phyloP scores from a whole-genome alignment of 1,284 basidiomycete species.

The Irpex sp. region DNA sequence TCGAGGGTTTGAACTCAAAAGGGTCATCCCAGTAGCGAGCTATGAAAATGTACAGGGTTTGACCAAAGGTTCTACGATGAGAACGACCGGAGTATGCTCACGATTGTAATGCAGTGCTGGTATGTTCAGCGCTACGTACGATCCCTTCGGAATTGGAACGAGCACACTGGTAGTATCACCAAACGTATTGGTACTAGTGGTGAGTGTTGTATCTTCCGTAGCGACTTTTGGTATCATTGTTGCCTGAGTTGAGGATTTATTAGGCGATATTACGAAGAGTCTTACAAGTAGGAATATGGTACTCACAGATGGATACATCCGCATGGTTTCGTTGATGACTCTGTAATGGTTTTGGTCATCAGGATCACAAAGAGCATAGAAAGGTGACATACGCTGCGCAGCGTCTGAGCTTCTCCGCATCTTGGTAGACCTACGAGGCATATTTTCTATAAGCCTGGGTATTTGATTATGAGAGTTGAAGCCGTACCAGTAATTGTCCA shows the following conservation, averaged over 20 bases:
- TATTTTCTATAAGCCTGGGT: no score
- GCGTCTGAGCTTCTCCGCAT: no score
- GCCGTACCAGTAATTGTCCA: conserved; percentile 36
- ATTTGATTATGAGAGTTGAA: no score
- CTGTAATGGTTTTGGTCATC: conserved; percentile 24
- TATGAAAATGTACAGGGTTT: conserved; percentile 17
- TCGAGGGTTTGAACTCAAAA: conserved; percentile 42
- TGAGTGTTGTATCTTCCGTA: conserved; percentile 42
- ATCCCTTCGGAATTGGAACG: conserved; percentile 43
- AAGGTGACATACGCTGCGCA: not conserved
- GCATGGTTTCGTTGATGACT: conserved; percentile 53
- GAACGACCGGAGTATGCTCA: not conserved
- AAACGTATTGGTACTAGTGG: conserved; percentile 24
- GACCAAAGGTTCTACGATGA: not conserved
- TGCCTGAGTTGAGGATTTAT: conserved; percentile 27
- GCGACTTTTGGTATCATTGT: conserved; percentile 45
- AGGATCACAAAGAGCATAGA: not conserved
- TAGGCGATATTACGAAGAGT: no score
- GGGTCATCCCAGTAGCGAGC: conserved; percentile 54
- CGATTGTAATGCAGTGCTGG: conserved; percentile 38
- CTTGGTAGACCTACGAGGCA: no score
- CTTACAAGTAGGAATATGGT: no score
- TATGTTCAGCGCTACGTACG: conserved; percentile 34
- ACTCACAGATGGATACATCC: conserved; percentile 52
- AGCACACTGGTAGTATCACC: conserved; percentile 30